Conservation (phyloP, 257 asterid genomes). For the Primulina huaijiensis region DNA sequence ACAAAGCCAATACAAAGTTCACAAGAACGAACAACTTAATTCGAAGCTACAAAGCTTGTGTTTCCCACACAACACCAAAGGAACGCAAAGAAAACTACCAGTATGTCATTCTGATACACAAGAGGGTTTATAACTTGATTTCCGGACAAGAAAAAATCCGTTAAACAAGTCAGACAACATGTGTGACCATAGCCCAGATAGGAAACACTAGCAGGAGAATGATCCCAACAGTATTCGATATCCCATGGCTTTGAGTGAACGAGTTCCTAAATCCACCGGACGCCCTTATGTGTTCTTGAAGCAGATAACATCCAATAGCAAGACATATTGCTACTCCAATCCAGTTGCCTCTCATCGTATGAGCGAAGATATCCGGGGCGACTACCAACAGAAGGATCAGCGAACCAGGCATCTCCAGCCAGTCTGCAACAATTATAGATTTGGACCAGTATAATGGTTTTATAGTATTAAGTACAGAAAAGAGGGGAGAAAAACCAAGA, state of each 20-base stretch:
- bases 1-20: too few species aligned
- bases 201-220: conserved; percentile 71
- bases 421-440: conserved; percentile 37
- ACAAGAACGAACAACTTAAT: too few species aligned
- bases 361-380: conserved; percentile 69
- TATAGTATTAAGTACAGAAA: not conserved
- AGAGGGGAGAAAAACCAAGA: not conserved
- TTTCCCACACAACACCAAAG: not conserved
- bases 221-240: conserved; percentile 84
- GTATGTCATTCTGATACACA: too few species aligned
- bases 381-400: conserved; percentile 82
- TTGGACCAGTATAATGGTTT: too few species aligned
- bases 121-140: too few species aligned
- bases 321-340: conserved; percentile 63
- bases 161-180: conserved; percentile 19
- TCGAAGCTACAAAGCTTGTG: not conserved
- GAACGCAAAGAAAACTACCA: not conserved
- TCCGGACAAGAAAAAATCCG: too few species aligned
- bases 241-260: conserved; percentile 70
- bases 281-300: conserved; percentile 86
- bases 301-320: conserved; percentile 68
- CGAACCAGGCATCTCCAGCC: conserved; percentile 96
- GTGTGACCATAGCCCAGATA: conserved; percentile 65
- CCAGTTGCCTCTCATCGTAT: conserved; percentile 53
- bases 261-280: conserved; percentile 92